phyloP scores from a whole-genome alignment of 768 basidiomycete species.

The Dictyophora rubrovolvata region DNA sequence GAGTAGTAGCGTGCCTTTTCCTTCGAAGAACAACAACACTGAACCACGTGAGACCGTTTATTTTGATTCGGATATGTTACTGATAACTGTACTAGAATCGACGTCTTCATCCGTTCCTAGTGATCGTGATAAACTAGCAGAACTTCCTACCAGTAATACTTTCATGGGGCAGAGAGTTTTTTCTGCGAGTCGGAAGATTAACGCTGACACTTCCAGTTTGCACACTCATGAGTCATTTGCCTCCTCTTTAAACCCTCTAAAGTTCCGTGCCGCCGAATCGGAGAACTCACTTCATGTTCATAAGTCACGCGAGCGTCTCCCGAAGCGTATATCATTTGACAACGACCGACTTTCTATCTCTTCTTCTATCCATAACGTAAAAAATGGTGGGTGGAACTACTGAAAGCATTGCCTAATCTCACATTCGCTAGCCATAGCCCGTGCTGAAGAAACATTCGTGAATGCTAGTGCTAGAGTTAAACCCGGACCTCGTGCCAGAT shows the following conservation, averaged over 20 bases:
- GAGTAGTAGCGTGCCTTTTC: background rate
- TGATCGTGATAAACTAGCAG: slow-evolving; percentile 4
- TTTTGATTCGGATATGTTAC: background rate
- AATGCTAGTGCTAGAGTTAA: slow-evolving; percentile 23
- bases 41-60: background rate
- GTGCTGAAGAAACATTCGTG: slow-evolving; percentile 14
- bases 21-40: background rate
- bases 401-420: slow-evolving; percentile 22
- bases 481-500: slow-evolving; percentile 27
- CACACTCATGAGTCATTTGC: slow-evolving; percentile 4
- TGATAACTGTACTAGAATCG: background rate
- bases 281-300: background rate
- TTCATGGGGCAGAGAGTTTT: background rate
- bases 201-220: background rate
- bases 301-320: background rate
- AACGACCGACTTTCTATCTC: slow-evolving; percentile 36
- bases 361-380: slow-evolving; percentile 25
- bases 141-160: background rate
- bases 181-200: background rate
- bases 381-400: slow-evolving; percentile 32
- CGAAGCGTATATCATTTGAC: slow-evolving; percentile 43
- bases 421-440: slow-evolving; percentile 2
- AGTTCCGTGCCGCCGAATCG: background rate
- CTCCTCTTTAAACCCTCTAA: background rate
- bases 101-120: slow-evolving; percentile 2